Evolutionary conservation across 2,329 filamentous ascomycete species (phyloP), one percentile per base, ranked within the genome.

Genomic region (Sphaerulina populicola): DNA sequence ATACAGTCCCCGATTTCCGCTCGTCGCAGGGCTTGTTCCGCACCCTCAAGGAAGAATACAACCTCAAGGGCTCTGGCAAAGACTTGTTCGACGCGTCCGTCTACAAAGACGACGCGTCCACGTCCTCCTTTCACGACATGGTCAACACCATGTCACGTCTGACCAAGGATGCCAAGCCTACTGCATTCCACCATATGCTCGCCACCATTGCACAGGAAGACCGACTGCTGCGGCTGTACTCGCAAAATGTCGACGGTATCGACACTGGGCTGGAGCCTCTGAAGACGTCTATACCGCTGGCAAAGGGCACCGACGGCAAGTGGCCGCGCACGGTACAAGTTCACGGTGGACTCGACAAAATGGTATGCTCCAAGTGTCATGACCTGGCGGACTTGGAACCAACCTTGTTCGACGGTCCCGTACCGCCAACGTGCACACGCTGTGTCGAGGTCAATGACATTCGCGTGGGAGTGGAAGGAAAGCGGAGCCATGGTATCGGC

Each of bases 61-160:
- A 93, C 60, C 76, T 96, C 56, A 95, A 94, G 67, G 81, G 86
- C 18, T 96, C 93, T 0, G 93, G 93, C 47, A 96, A 97, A 70
- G 84, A 95, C 60, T 78, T 98, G 0, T 98, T 98, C 66, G 93
- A 98, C 71, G 93, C 93, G 47, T 94, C 91, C 6, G 93, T 98
- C 48, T 98, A 98, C 74, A 90, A 88, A 69, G 87, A 95, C 73
- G 85, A 94, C 67, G 78, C 80, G 18, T 87, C 90, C 10, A 97
- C 91, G 0, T 83, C 86, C 21, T 88, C 86, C 9, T 98, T 98
- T 68, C 93, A 98, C 69, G 83, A 86, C 66, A 97, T 98, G 91
- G 88, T 98, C 60, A 85, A 90, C 65, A 84, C 87, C 63, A 79
- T 98, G 62, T 88, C 88, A 40, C 77, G 84, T 51, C 79, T 90